Conservation (phyloP, 768 basidiomycete genomes). For the Tylopilus intermedius region DNA sequence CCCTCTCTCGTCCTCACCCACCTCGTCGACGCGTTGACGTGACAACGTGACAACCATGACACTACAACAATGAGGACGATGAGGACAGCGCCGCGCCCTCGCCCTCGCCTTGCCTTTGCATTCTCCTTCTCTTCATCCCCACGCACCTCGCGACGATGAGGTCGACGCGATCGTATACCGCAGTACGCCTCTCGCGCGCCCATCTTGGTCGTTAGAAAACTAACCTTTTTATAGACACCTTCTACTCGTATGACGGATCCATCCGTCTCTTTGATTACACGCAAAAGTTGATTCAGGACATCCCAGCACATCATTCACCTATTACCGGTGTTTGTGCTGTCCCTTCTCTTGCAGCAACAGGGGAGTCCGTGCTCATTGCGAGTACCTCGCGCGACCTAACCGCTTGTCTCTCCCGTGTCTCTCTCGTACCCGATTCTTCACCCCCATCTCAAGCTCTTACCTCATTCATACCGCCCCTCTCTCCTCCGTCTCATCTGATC, state of each 20-base stretch:
- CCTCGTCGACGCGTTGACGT: too few species aligned
- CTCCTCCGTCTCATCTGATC: slow-evolving; percentile 59
- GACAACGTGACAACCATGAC: too few species aligned
- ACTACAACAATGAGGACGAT: too few species aligned
- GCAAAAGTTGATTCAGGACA: slow-evolving; percentile 47
- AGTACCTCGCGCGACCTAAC: slow-evolving; percentile 79
- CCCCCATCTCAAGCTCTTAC: slow-evolving; percentile 34
- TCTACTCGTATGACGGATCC: slow-evolving; percentile 73
- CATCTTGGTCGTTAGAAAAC: background rate
- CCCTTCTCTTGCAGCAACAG: slow-evolving; percentile 29
- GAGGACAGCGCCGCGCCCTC: too few species aligned
- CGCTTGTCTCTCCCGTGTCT: slow-evolving; percentile 45
- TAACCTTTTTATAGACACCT: slow-evolving; percentile 46
- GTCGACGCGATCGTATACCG: too few species aligned
- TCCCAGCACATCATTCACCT: slow-evolving; percentile 56
- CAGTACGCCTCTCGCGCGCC: slow-evolving; percentile 8
- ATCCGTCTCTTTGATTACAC: slow-evolving; percentile 72
- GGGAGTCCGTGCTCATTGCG: slow-evolving; percentile 43
- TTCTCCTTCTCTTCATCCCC: too few species aligned
- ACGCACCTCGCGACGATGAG: too few species aligned
- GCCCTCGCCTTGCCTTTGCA: too few species aligned
- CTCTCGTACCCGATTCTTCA: slow-evolving; percentile 5
- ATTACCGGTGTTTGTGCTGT: slow-evolving; percentile 62
- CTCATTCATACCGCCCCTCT: slow-evolving; percentile 79
- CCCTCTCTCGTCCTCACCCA: too few species aligned